These are phyloP conservation scores for Ceratocystis cubensis DNA, from an alignment of 2,329 filamentous ascomycete genomes.

Conservation along the genomic window DNA sequence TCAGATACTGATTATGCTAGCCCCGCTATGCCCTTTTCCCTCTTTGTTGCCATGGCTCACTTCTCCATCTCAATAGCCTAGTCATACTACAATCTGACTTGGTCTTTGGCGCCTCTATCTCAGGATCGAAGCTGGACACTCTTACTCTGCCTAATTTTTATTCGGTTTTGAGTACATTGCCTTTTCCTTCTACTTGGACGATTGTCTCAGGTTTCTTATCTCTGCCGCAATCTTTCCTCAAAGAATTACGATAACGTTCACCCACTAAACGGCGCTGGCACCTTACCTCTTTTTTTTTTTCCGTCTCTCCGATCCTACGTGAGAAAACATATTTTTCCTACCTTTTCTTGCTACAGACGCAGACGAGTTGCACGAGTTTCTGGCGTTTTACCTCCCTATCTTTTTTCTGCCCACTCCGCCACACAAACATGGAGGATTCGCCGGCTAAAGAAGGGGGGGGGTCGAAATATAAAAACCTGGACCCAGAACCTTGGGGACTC, in stretches of 20 bases:
- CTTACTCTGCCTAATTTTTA: not conserved
- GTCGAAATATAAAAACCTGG: conserved; percentile 6
- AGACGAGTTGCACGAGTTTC: conserved; percentile 10
- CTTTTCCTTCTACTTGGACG: not conserved
- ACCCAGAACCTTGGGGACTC: conserved; percentile 11
- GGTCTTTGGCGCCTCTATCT: not conserved
- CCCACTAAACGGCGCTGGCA: not conserved
- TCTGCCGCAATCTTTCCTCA: not conserved
- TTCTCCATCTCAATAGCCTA: not conserved
- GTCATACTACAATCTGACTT: not conserved
- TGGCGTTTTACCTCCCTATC: conserved; percentile 7
- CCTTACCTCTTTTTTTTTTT: not conserved
- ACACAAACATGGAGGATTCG: conserved; percentile 10
- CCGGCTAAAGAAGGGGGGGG: not conserved
- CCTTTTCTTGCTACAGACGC: not conserved
- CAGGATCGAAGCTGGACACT: not conserved
- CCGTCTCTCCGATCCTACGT: not conserved
- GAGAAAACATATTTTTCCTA: not conserved
- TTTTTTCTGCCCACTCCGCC: conserved; percentile 8
- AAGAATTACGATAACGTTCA: not conserved
- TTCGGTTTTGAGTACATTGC: not conserved
- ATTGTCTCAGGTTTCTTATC: not conserved
- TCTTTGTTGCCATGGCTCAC: too few species aligned
- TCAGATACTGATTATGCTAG: not conserved
- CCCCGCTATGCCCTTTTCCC: not conserved